Percentiles rank a stretch among this genome's conserved stretches.
Conservation (phyloP, 2,329 filamentous ascomycete genomes). For the Chalara sp. region DNA sequence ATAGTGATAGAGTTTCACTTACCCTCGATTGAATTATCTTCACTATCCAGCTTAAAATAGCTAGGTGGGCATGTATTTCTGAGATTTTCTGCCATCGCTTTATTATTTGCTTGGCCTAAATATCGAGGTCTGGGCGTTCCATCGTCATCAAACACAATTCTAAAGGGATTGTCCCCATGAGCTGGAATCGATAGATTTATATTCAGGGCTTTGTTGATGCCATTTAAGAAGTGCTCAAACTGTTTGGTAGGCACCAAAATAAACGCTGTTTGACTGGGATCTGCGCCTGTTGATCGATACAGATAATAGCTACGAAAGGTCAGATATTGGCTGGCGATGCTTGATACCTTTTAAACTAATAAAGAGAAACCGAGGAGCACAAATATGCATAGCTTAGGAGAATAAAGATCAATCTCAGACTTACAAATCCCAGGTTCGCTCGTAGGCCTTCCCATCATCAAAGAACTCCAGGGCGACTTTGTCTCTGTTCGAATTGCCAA, state of each 20-base stretch:
- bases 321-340: neutral
- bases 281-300: slow-evolving; percentile 38
- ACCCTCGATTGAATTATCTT: slow-evolving; percentile 20
- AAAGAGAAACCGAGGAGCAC: neutral
- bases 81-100: slow-evolving; percentile 24
- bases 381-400: neutral
- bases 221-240: slow-evolving; percentile 54
- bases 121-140: slow-evolving; percentile 60
- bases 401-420: slow-evolving; percentile 21
- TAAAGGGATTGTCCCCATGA: slow-evolving; percentile 46
- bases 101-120: slow-evolving; percentile 49
- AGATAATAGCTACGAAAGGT: slow-evolving; percentile 55
- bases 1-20: no score
- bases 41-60: slow-evolving; percentile 18
- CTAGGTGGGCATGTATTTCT: slow-evolving; percentile 25
- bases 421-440: slow-evolving; percentile 70
- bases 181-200: slow-evolving; percentile 51
- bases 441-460: slow-evolving; percentile 47
- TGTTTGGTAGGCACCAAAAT: slow-evolving; percentile 64
- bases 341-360: neutral
- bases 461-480: slow-evolving; percentile 38
- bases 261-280: slow-evolving; percentile 43
- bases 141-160: slow-evolving; percentile 53
- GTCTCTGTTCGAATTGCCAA: slow-evolving; percentile 44
- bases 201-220: slow-evolving; percentile 54